Evolutionary conservation across 208 protist species (phyloP).

Genomic region (Trypanosoma rangeli): DNA sequence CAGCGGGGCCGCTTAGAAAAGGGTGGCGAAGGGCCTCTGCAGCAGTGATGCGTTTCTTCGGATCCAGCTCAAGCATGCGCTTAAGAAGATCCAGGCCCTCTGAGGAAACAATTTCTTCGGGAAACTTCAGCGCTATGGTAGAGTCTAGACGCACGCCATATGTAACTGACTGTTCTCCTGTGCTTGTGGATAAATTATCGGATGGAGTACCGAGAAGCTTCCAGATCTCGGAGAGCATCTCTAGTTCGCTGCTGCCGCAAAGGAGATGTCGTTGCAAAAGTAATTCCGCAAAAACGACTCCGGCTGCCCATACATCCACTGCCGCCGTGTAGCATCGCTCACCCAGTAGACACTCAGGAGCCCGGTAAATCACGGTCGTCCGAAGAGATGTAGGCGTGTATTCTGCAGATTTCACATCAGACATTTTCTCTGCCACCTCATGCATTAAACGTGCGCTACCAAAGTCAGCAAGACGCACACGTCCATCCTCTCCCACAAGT

Average conservation of each 20-base stretch:
- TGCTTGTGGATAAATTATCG: not conserved
- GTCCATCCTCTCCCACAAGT: constrained; percentile 59
- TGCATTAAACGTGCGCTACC: constrained; percentile 72
- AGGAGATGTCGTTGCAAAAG: constrained; percentile 80
- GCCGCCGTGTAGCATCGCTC: constrained; percentile 48
- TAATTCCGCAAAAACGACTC: constrained; percentile 87
- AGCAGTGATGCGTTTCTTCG: constrained; percentile 53
- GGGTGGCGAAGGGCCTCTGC: constrained; percentile 64
- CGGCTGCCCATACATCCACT: constrained; percentile 85
- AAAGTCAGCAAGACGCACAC: constrained; percentile 87
- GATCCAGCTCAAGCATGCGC: constrained; percentile 60
- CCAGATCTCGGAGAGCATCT: constrained; percentile 75
- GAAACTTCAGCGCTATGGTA: constrained; percentile 70
- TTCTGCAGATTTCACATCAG: not conserved
- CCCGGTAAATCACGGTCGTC: constrained; percentile 87
- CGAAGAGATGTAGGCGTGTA: constrained; percentile 75
- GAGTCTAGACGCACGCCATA: constrained; percentile 29
- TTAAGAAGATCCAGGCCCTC: constrained; percentile 73
- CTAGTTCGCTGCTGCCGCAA: constrained; percentile 60
- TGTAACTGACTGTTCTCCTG: not conserved
- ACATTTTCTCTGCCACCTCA: constrained; percentile 4
- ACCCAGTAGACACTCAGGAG: constrained; percentile 81
- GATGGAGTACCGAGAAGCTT: constrained; percentile 65
- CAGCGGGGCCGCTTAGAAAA: constrained; percentile 39
- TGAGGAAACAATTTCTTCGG: constrained; percentile 36